Evolutionary conservation across 805 yeast genomes (phyloP).

Genomic region (Metschnikowia santaceciliae): DNA sequence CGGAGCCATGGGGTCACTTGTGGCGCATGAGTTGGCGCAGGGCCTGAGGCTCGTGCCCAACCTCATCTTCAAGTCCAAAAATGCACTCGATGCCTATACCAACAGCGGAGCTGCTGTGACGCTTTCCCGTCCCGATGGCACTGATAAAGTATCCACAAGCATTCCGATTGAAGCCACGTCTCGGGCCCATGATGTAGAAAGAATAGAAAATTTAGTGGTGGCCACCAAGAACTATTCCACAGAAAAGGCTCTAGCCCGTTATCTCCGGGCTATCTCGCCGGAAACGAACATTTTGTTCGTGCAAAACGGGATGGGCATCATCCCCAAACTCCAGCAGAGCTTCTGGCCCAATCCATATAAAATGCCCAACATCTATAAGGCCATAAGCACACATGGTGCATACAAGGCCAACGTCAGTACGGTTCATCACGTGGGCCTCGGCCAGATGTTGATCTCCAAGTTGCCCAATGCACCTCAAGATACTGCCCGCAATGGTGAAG

Average conservation of each 20-base stretch:
- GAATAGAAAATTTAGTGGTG: slow-evolving; percentile 58
- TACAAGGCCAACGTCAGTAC: slow-evolving; percentile 39
- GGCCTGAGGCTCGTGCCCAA: slow-evolving; percentile 38
- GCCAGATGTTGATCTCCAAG: slow-evolving; percentile 55
- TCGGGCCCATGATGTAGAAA: slow-evolving; percentile 17
- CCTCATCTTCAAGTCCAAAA: slow-evolving; percentile 34
- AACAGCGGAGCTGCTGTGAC: slow-evolving; percentile 38
- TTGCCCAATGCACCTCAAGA: slow-evolving; percentile 39
- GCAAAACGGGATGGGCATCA: slow-evolving; percentile 85
- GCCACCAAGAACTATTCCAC: slow-evolving; percentile 83
- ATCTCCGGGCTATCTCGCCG: slow-evolving; percentile 44
- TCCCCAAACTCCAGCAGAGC: slow-evolving; percentile 45
- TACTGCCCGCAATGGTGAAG: slow-evolving; percentile 1
- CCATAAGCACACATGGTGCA: slow-evolving; percentile 82
- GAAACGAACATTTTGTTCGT: slow-evolving; percentile 58
- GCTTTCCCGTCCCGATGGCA: slow-evolving; percentile 20
- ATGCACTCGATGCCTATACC: slow-evolving; percentile 38
- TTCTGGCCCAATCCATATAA: slow-evolving; percentile 48
- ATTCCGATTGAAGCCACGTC: slow-evolving; percentile 23
- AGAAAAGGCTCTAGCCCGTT: slow-evolving; percentile 53
- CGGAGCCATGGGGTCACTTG: slow-evolving; percentile 49
- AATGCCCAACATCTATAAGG: slow-evolving; percentile 64
- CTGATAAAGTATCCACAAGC: slow-evolving; percentile 13
- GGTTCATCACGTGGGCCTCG: slow-evolving; percentile 65
- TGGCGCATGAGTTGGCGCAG: slow-evolving; percentile 43